A percentile compares a stretch with the other conserved stretches of the same genome.
These are phyloP conservation scores for Blastobotrys ciferrii DNA, from an alignment of 1,139 yeast genomes.

Conservation along the genomic window DNA sequence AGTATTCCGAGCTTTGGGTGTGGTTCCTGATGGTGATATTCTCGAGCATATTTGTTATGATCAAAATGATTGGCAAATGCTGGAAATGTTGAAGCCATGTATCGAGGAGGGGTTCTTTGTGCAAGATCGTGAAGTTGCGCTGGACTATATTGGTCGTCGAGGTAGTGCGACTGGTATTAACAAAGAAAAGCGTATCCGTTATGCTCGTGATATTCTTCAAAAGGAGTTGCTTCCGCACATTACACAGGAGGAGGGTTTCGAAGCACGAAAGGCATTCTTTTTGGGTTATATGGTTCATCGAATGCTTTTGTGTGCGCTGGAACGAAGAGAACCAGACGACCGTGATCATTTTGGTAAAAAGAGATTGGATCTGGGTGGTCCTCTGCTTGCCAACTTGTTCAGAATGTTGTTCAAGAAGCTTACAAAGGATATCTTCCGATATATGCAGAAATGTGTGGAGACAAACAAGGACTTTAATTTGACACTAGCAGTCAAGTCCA, in stretches of 20 bases:
- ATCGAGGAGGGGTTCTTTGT: constrained; percentile 98
- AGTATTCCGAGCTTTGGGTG: constrained; percentile 96
- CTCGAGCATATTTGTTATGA: constrained; percentile 97
- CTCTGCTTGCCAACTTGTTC: constrained; percentile 90
- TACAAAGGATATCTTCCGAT: constrained; percentile 91
- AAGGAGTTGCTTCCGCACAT: constrained; percentile 96
- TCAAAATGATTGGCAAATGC: constrained; percentile 98
- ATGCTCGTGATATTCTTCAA: constrained; percentile 93
- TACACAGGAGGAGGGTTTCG: constrained; percentile 96
- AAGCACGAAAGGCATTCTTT: constrained; percentile 94
- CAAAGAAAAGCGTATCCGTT: constrained; percentile 96
- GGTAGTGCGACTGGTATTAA: constrained; percentile 91
- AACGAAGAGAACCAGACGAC: constrained; percentile 96
- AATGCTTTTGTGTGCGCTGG: constrained; percentile 89
- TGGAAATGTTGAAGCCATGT: constrained; percentile 98
- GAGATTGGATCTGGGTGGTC: constrained; percentile 97
- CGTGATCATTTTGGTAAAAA: constrained; percentile 99
- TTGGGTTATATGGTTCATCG: constrained; percentile 97
- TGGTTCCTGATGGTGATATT: constrained; percentile 98
- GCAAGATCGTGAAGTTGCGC: constrained; percentile 96
- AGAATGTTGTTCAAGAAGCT: constrained; percentile 90
- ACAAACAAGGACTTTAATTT: constrained; percentile 95
- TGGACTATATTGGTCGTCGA: constrained; percentile 97
- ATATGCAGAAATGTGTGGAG: constrained; percentile 99
- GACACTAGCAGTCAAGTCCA: constrained; percentile 94